These are phyloP conservation scores for Solanum chaucha DNA, from an alignment of 257 asterid genomes.

Conservation along the genomic window DNA sequence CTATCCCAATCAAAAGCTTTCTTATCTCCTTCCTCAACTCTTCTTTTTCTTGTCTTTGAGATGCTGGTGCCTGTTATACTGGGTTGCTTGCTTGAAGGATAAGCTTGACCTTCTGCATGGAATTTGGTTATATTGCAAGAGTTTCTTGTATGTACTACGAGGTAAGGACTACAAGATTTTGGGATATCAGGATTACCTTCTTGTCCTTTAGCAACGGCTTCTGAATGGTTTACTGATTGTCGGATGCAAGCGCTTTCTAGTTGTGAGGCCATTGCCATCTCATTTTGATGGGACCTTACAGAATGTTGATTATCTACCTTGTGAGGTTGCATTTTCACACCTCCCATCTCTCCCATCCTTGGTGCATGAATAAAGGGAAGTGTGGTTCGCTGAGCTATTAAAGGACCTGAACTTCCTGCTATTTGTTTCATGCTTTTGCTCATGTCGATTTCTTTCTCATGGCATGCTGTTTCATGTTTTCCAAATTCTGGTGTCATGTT, in stretches of 20 bases:
- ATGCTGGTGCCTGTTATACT: slow-evolving; percentile 12
- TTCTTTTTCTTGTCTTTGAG: slow-evolving; percentile 44
- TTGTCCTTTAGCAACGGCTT: slow-evolving; percentile 24
- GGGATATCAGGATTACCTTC: slow-evolving; percentile 23
- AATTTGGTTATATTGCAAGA: background rate
- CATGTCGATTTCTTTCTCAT: slow-evolving; percentile 20
- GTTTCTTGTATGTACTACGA: background rate
- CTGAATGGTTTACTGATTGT: slow-evolving; percentile 26
- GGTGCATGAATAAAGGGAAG: slow-evolving; percentile 21
- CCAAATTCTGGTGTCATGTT: slow-evolving; percentile 26
- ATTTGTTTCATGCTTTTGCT: slow-evolving; percentile 19
- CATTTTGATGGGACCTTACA: slow-evolving; percentile 17
- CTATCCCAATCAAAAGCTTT: slow-evolving; percentile 66
- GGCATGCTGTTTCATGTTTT: slow-evolving; percentile 28
- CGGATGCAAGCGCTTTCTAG: slow-evolving; percentile 10
- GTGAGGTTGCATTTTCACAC: slow-evolving; percentile 12
- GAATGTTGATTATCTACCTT: slow-evolving; percentile 16
- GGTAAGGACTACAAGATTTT: background rate
- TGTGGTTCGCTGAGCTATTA: slow-evolving; percentile 18
- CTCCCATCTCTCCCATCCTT: slow-evolving; percentile 9
- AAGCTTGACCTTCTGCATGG: slow-evolving; percentile 12
- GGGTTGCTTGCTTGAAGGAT: slow-evolving; percentile 12
- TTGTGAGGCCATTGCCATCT: slow-evolving; percentile 17
- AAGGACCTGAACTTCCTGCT: slow-evolving; percentile 14
- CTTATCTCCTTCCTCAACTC: slow-evolving; percentile 36